These are phyloP conservation scores for Colletotrichum sojae DNA, from an alignment of 2,329 filamentous ascomycete species.

Conservation along the genomic window DNA sequence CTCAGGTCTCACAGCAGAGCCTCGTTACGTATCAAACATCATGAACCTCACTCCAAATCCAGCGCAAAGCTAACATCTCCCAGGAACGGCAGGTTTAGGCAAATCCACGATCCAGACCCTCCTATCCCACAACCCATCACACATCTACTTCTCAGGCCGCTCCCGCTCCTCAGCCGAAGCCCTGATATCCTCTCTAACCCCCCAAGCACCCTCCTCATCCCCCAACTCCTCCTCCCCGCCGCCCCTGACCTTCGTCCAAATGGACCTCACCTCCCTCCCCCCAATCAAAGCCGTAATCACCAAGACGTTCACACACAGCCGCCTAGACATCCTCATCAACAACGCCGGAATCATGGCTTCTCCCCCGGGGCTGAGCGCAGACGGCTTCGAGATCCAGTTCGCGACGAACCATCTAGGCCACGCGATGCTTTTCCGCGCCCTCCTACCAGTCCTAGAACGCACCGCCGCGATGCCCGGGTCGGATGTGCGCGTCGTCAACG, in stretches of 20 bases:
- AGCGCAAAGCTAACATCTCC: neutral
- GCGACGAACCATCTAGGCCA: slow-evolving; percentile 44
- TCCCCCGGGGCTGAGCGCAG: slow-evolving; percentile 30
- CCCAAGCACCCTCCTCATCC: neutral
- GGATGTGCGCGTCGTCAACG: slow-evolving; percentile 32
- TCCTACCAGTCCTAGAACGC: slow-evolving; percentile 40
- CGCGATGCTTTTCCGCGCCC: slow-evolving; percentile 44
- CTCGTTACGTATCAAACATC: too few species aligned
- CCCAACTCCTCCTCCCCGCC: neutral
- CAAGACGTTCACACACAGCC: slow-evolving; percentile 46
- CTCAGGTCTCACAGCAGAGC: too few species aligned
- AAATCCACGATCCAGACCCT: slow-evolving; percentile 31
- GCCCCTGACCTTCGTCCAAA: slow-evolving; percentile 52
- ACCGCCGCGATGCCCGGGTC: slow-evolving; percentile 18
- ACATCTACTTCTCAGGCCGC: slow-evolving; percentile 69
- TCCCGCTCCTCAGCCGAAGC: slow-evolving; percentile 58
- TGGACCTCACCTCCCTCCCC: slow-evolving; percentile 65
- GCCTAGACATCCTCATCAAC: slow-evolving; percentile 55
- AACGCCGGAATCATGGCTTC: slow-evolving; percentile 48
- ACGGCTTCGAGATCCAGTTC: slow-evolving; percentile 47
- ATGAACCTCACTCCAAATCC: neutral
- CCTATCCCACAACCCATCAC: slow-evolving; percentile 59
- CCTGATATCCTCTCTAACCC: slow-evolving; percentile 54
- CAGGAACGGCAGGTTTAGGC: slow-evolving; percentile 38
- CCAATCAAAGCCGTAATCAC: slow-evolving; percentile 51